Percentiles rank a stretch among this genome's conserved stretches.
These are phyloP conservation scores for Solanum gandarillasii DNA, from an alignment of 257 asterid species.

Conservation along the genomic window DNA sequence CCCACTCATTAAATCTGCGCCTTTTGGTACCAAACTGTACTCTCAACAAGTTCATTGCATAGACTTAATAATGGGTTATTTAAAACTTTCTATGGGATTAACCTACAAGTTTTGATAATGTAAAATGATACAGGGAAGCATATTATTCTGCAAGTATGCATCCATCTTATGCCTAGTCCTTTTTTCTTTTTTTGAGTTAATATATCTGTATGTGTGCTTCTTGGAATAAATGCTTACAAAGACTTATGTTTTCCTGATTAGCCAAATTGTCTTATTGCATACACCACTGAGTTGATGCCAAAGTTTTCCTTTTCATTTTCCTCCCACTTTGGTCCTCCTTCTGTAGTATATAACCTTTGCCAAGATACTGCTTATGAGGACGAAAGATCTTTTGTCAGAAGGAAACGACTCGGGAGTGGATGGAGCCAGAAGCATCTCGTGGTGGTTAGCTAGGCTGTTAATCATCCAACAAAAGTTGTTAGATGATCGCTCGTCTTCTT, in stretches of 20 bases:
- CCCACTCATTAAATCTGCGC: background rate
- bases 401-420: slow-evolving; percentile 26
- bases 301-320: slow-evolving; percentile 3
- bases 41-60: background rate
- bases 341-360: slow-evolving; percentile 74
- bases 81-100: background rate
- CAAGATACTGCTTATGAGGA: slow-evolving; percentile 54
- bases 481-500: slow-evolving; percentile 68
- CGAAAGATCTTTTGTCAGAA: slow-evolving; percentile 57
- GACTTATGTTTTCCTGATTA: background rate
- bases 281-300: background rate
- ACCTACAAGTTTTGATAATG: background rate
- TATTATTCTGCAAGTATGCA: background rate
- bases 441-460: slow-evolving; percentile 86
- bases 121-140: background rate
- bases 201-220: background rate
- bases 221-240: background rate
- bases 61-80: background rate
- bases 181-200: background rate
- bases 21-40: background rate
- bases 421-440: slow-evolving; percentile 47
- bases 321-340: background rate
- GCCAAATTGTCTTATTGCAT: background rate
- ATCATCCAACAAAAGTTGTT: slow-evolving; percentile 80
- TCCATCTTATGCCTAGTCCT: background rate